Base-by-base conservation (phyloP, 345 rosid species). In the Adansonia digitata region DNA sequence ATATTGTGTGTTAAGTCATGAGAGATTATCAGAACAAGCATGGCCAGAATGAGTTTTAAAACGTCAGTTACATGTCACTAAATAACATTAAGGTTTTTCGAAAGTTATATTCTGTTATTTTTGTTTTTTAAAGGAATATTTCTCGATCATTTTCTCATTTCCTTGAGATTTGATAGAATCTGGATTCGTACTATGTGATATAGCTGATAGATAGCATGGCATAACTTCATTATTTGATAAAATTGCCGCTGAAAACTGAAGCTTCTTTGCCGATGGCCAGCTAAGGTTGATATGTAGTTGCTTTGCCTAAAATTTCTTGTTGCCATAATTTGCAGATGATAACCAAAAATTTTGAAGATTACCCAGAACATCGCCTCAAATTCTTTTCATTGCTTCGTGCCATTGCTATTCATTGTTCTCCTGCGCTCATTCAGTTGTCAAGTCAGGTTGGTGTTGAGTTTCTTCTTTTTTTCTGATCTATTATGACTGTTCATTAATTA, bases 311-410 rank as follows among this genome's bases (percentile, higher is more conserved):
- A n/a, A 46, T 52, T 20, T 39, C 46, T 71, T 40, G 37, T 11
- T 75, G 31, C 60, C 5, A 51, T 60, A 14, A n/a, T 7, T 34
- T 79, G 84, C 88, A 95, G 99, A 95, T 95, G 99, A 95, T 95
- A 67, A 95, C 99, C 70, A n/a, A n/a, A n/a, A n/a, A n/a, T n/a
- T n/a, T n/a, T n/a, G n/a, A n/a, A n/a, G 99, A 95, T 78, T 92
- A 93, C 79, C 98, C 99, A 2, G 99, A 95, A 81, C 99, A 95
- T 81, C 96, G 99, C 68, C 91, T 95, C 73, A 95, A 95, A 82
- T 95, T 95, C 86, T 95, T 95, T 77, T 93, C 98, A 43, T 83
- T 95, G 75, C 98, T 95, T 73, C 94, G 98, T 15, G 99, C 99
- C 73, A 93, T 95, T 83, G 99, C 99, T 49, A 78, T 97, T 35